phyloP scores from a whole-genome alignment of 305 asterid genomes.

The Nicotiana rustica region DNA sequence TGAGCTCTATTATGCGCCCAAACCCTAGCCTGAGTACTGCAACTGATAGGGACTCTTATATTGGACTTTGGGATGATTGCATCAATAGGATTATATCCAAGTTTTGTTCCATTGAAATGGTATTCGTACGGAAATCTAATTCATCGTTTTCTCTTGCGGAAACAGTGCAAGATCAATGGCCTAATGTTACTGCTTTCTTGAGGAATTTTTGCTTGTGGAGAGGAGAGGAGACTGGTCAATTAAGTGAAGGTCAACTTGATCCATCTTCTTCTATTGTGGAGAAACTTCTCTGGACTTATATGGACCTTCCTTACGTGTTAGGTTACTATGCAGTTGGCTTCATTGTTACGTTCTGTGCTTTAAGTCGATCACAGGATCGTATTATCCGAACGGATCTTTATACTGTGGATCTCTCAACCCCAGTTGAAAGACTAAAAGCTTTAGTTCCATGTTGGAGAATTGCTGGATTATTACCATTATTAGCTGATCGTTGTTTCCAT shows the following conservation, averaged over 20 bases:
- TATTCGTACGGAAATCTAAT: constrained; percentile 43
- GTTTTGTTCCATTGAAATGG: constrained; percentile 53
- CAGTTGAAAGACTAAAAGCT: constrained; percentile 51
- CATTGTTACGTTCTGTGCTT: constrained; percentile 51
- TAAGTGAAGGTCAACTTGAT: constrained; percentile 50
- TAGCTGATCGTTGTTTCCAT: constrained; percentile 48
- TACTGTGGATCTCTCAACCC: constrained; percentile 49
- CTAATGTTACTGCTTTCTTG: constrained; percentile 47
- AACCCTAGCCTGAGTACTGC: constrained; percentile 47
- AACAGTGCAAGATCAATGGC: constrained; percentile 53
- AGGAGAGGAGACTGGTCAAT: constrained; percentile 54
- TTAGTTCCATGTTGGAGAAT: constrained; percentile 56
- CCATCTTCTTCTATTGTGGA: constrained; percentile 53
- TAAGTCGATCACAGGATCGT: constrained; percentile 50
- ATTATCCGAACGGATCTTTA: constrained; percentile 54
- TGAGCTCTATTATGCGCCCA: constrained; percentile 46
- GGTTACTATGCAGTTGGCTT: constrained; percentile 59
- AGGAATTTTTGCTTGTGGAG: constrained; percentile 57
- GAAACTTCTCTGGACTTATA: constrained; percentile 51
- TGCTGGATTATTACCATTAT: constrained; percentile 49
- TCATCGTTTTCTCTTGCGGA: constrained; percentile 38
- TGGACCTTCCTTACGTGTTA: constrained; percentile 51
- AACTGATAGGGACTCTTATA: constrained; percentile 48
- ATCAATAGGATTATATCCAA: constrained; percentile 49
- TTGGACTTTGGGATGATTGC: constrained; percentile 60